Base-by-base conservation (phyloP, 2,329 filamentous ascomycete species). In the Penicillium sp. region DNA sequence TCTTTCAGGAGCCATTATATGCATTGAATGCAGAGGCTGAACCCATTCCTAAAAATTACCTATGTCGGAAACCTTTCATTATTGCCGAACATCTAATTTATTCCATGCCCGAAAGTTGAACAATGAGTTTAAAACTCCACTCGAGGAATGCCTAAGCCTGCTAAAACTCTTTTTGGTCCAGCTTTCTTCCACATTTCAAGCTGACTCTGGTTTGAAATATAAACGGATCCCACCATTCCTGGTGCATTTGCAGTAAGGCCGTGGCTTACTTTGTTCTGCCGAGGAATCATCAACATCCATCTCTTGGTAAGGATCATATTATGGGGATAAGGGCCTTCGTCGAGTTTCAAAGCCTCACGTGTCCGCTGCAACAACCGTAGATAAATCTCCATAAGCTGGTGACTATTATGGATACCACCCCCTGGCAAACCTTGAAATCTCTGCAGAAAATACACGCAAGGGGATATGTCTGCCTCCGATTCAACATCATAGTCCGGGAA, bases 231-330 rank as follows among this genome's bases (percentile, higher is more conserved):
- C 46, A 82, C 48, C 79, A 82, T 81, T 1, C 77, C 79, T 1
- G 72, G 70, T 0, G 78, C 71, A 58, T 81, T 81, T 1, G 75
- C 76, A 36, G 72, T 77, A 1, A 73, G 67, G 0, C 71, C 74
- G 9, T 71, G 62, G 14, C 73, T 67, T 0, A 65, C 70, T 0
- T 67, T 73, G 3, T 54, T 63, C 13, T 71, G 67, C 21, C 80
- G 68, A 3, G 80, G 80, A 21, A 82, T 71, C 2, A 82, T 74
- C n/a, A 82, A 61, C 19, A 83, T 73, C 69, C 76, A 76, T 21
- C 73, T 68, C 24, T 69, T 66, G 53, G 75, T 74, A 40, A 82
- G 63, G 2, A 80, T 60, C 11, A 81, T 67, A 54, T 81, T 82
- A 59, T 83, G 80, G 4, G 78, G 73, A 49, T 56, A 58, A 2